phyloP scores from a whole-genome alignment of 83 land plant species.

The Picea engelmannii region DNA sequence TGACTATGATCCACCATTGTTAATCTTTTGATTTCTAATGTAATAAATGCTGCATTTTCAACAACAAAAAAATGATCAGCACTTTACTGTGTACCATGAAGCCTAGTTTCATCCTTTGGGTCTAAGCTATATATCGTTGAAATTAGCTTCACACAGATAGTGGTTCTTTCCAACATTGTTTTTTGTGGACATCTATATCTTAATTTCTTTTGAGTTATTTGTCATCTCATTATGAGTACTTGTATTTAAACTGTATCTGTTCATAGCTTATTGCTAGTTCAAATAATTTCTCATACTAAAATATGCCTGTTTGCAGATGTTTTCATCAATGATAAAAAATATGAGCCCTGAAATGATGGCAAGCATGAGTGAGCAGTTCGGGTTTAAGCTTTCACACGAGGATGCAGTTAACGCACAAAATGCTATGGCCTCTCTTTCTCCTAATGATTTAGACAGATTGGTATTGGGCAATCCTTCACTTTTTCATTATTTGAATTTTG shows the following conservation, averaged over 20 bases:
- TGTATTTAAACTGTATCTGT: background rate
- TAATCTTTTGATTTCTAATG: too few relatives aligned
- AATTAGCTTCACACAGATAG: background rate
- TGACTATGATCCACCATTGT: too few relatives aligned
- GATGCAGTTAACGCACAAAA: constrained; percentile 89
- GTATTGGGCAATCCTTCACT: constrained; percentile 32
- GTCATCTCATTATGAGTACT: background rate
- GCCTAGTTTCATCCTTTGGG: too few relatives aligned
- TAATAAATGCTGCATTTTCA: too few relatives aligned
- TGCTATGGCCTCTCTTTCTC: constrained; percentile 90
- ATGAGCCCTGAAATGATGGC: constrained; percentile 97
- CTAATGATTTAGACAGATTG: constrained; percentile 83
- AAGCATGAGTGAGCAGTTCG: constrained; percentile 90
- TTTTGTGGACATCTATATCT: background rate
- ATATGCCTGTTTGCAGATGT: constrained; percentile 57
- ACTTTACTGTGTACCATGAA: too few relatives aligned
- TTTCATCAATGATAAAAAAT: constrained; percentile 81
- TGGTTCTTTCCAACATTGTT: background rate
- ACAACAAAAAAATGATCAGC: too few relatives aligned
- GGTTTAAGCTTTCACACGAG: constrained; percentile 78
- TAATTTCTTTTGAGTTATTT: background rate
- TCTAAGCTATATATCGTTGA: background rate
- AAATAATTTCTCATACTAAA: too few relatives aligned
- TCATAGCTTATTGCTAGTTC: background rate
- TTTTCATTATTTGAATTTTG: background rate